Base-by-base conservation (phyloP, 495 filamentous ascomycete species). In the Physcia stellaris region DNA sequence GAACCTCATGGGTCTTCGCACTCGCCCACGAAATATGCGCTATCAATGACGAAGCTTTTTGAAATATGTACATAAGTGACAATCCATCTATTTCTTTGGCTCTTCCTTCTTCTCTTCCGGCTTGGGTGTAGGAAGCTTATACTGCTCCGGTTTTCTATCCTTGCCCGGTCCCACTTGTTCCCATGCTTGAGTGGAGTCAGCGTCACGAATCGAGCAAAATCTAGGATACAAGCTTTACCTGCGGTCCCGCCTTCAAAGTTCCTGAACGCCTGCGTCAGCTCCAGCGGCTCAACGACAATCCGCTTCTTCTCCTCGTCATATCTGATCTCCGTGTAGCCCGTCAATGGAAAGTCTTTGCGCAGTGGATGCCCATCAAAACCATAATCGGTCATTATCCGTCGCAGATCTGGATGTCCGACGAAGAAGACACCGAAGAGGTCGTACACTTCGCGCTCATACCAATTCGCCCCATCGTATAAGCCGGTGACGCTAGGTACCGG, bases 231-330 rank as follows among this genome's bases (percentile, higher is more conserved):
- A 51, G 10, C 46, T 53, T 26, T 16, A 43, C 27, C 68, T 30
- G 66, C 56, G 35, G 74, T 77, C 33, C 83, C 84, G 30, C 84
- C 82, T 63, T 94, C 83, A 53, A 99, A 99, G 63, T 99, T 96
- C 46, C 92, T 77, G 75, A 88, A 96, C n/a, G 90, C 90, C 63
- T 98, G 90, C 6, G 92, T 95, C 60, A 98, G 67, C 64, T 98
- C 90, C 38, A 98, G 68, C 9, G 92, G 90, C 70, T 96, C 92
- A 23, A 90, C 84, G 40, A 99, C 87, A 57, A 96, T 94, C 38
- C 92, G 73, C 75, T 99, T 96, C 81, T 96, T 99, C 74, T 96
- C 92, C 60, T 99, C 92, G 53, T 95, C 88, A 51, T 86, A 99
- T 43, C 92, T 70, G 36, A 99, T 79, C 73, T 99, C 92, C 37